Percentiles rank a stretch among this genome's conserved stretches.
These are phyloP conservation scores for Neonectria faginata DNA, from an alignment of 2,329 filamentous ascomycete genomes.

Conservation along the genomic window DNA sequence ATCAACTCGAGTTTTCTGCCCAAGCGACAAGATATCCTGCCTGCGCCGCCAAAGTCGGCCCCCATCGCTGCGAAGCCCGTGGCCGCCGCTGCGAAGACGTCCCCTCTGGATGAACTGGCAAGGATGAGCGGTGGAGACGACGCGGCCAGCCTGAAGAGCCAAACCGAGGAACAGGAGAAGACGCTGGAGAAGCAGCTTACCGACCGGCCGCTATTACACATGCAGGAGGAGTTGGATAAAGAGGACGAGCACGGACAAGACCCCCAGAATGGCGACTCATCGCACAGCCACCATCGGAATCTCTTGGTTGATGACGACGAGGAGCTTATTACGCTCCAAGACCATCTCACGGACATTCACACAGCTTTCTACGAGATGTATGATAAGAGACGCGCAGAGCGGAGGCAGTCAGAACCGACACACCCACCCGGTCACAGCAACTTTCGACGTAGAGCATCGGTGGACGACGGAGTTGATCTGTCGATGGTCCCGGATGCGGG, in stretches of 20 bases:
- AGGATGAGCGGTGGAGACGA: conserved; percentile 80
- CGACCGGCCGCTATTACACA: conserved; percentile 88
- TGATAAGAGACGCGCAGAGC: conserved; percentile 63
- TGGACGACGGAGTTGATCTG: conserved; percentile 59
- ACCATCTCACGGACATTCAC: conserved; percentile 81
- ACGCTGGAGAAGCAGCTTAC: conserved; percentile 88
- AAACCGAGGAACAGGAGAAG: conserved; percentile 88
- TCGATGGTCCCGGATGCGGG: conserved; percentile 84
- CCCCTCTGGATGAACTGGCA: conserved; percentile 79
- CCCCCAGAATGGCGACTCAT: conserved; percentile 40
- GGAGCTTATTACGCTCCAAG: conserved; percentile 82
- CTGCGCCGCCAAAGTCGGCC: conserved; percentile 43
- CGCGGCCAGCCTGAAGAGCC: conserved; percentile 74
- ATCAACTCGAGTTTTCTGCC: conserved; percentile 98
- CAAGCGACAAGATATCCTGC: conserved; percentile 72
- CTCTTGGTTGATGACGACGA: conserved; percentile 88
- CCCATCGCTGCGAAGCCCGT: conserved; percentile 13
- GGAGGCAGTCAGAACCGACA: conserved; percentile 51
- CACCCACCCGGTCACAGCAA: conserved; percentile 51
- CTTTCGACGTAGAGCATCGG: conserved; percentile 46
- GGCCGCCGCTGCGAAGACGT: conserved; percentile 43
- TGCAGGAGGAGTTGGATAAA: conserved; percentile 91
- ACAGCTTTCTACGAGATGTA: conserved; percentile 85
- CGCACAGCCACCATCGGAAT: conserved; percentile 65
- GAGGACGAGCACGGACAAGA: conserved; percentile 64